Conservation (phyloP, 169 alveolate genomes). For the Plasmodium sp. region DNA sequence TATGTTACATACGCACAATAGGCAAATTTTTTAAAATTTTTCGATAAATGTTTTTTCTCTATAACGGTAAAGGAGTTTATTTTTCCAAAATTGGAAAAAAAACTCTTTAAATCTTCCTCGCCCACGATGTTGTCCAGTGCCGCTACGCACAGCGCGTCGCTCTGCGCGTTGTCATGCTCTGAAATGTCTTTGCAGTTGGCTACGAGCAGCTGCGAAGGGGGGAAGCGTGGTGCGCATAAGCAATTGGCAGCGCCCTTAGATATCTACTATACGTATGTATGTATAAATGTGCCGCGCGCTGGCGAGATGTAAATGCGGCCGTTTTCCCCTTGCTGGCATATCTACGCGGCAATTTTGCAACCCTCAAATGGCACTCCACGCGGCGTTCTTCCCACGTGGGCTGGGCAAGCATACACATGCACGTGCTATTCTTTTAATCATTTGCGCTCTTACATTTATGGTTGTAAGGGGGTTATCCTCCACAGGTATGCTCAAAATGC, state of each 20-base stretch:
- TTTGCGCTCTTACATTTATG: conserved; percentile 20
- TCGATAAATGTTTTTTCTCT: conserved; percentile 38
- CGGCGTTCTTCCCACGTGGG: background rate
- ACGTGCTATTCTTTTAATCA: background rate
- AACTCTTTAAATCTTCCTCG: conserved; percentile 16
- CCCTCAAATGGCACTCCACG: background rate
- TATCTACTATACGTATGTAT: too few species aligned
- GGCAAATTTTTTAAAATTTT: conserved; percentile 42
- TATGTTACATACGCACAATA: conserved; percentile 43
- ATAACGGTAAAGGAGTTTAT: conserved; percentile 30
- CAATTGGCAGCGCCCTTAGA: background rate
- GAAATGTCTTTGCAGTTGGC: conserved; percentile 19
- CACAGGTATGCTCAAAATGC: conserved; percentile 18
- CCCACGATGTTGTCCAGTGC: conserved; percentile 42
- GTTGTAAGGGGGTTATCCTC: conserved; percentile 54
- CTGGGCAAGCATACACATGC: background rate
- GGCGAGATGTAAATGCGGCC: background rate
- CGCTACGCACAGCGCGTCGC: conserved; percentile 44
- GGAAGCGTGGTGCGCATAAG: background rate
- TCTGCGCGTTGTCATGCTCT: background rate
- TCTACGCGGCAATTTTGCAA: background rate
- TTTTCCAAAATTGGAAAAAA: conserved; percentile 57
- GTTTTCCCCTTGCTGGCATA: background rate
- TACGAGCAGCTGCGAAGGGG: conserved; percentile 16
- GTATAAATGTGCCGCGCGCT: background rate